Base-by-base conservation (phyloP, 176 grass and related monocot species). In the Olyra latifolia region DNA sequence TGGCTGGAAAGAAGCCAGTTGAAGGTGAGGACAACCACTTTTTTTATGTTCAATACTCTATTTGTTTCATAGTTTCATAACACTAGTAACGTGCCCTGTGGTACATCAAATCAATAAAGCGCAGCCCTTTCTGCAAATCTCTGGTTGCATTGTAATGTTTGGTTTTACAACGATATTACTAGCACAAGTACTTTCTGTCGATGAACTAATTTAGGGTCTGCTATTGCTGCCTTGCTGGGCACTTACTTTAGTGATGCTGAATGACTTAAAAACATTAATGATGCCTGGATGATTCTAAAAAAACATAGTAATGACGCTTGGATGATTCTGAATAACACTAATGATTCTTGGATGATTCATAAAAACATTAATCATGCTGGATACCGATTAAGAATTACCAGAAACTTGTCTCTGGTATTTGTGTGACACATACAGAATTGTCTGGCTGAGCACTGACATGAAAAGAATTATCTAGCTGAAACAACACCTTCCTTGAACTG, bases 1-100 rank as follows among this genome's bases (percentile, higher is more conserved):
- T 59, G 22, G 15, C 53, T 52, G 62, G 76, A 66, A 87, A 79
- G 57, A 91, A 93, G 41, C 76, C 90, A 53, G 82, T 71, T 72
- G 85, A 95, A 86, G 92, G 91, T 85, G 88, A 86, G 52, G 20
- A 44, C 23, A 7, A 4, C 7, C 13, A 2, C 63, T 57, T 65
- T 15, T 15, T 43, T 58, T 64, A 58, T 53, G 39, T 57, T 24
- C 17, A 50, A 62, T 35, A 2, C 43, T 45, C 0, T 74, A 38
- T 60, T 54, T 62, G 35, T 55, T 23, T 50, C 20, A 11, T 20
- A 42, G 35, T 55, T 23, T 50, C 17, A 11, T 20, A 42, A 45
- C 3, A 11, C 20, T 13, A 60, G 58, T 4, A 50, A 55, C 0
- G 44, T 39, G 80, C 14, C 48, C 1, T 25, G 8, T 17, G 32